Evolutionary conservation across 805 yeast species (phyloP).

Genomic region (Ogataea wickerhamii): DNA sequence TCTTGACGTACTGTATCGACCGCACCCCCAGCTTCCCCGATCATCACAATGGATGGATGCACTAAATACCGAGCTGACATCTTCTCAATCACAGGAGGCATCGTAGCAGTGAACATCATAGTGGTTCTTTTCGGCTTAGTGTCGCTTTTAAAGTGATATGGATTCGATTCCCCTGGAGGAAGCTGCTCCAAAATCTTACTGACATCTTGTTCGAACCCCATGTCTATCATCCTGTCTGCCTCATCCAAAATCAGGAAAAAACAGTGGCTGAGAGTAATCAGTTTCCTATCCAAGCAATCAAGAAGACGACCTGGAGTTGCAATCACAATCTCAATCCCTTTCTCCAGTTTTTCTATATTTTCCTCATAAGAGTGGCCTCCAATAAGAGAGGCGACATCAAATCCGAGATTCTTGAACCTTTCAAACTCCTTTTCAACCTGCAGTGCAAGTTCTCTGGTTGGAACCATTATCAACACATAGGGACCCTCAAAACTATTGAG

Average conservation of each 20-base stretch:
- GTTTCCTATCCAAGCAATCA: constrained; percentile 71
- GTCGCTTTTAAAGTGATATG: constrained; percentile 27
- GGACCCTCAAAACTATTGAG: constrained; percentile 63
- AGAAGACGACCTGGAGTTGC: constrained; percentile 94
- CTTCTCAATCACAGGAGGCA: constrained; percentile 69
- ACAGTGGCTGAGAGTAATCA: constrained; percentile 57
- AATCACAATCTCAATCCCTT: constrained; percentile 73
- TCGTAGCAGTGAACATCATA: constrained; percentile 93
- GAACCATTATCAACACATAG: constrained; percentile 73
- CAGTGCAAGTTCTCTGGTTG: constrained; percentile 90
- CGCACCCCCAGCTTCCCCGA: constrained; percentile 67
- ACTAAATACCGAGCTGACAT: constrained; percentile 60
- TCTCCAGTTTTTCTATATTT: constrained; percentile 54
- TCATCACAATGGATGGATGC: constrained; percentile 58
- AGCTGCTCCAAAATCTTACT: constrained; percentile 53
- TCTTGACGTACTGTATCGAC: constrained; percentile 67
- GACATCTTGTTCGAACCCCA: constrained; percentile 87
- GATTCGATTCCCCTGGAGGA: constrained; percentile 44
- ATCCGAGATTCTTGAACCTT: constrained; percentile 31
- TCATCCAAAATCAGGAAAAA: constrained; percentile 80
- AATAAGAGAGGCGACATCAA: constrained; percentile 61
- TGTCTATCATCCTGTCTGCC: constrained; percentile 92
- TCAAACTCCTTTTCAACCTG: constrained; percentile 72
- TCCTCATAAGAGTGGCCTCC: constrained; percentile 89
- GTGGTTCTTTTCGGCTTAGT: constrained; percentile 51